Conservation (phyloP, 768 basidiomycete genomes). For the Russula foetens region DNA sequence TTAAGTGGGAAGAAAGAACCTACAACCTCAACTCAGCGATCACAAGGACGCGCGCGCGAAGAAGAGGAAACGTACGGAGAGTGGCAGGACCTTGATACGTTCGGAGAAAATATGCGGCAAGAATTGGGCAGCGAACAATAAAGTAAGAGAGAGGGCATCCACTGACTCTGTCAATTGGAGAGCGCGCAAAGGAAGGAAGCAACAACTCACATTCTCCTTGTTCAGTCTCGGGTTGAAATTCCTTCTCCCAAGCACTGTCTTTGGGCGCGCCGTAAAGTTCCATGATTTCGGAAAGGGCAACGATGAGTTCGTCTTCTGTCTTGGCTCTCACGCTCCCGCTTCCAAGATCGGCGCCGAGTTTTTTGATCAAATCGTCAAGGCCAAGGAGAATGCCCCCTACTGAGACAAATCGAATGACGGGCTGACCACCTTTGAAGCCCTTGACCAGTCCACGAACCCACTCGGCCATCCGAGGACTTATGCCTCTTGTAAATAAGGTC, state of each 20-base stretch:
- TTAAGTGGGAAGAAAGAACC: slow-evolving; percentile 29
- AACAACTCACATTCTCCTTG: slow-evolving; percentile 29
- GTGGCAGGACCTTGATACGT: slow-evolving; percentile 54
- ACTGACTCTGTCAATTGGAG: neutral
- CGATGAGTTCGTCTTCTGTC: slow-evolving; percentile 58
- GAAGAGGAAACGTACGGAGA: slow-evolving; percentile 32
- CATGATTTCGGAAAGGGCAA: slow-evolving; percentile 68
- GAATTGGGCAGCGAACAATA: slow-evolving; percentile 52
- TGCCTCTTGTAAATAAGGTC: slow-evolving; percentile 18
- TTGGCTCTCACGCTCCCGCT: slow-evolving; percentile 29
- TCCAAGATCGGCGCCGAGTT: slow-evolving; percentile 24
- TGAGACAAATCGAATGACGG: slow-evolving; percentile 52
- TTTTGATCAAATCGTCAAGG: slow-evolving; percentile 42
- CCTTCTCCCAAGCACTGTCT: slow-evolving; percentile 51
- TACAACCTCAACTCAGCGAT: slow-evolving; percentile 21
- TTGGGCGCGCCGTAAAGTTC: slow-evolving; percentile 39
- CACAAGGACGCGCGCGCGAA: slow-evolving; percentile 16
- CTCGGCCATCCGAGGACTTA: slow-evolving; percentile 23
- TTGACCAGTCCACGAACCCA: slow-evolving; percentile 48
- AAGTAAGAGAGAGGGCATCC: slow-evolving; percentile 24
- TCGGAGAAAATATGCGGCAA: slow-evolving; percentile 44
- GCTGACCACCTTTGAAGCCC: slow-evolving; percentile 59
- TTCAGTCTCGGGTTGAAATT: slow-evolving; percentile 51
- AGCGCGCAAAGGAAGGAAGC: neutral
- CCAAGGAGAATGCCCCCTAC: slow-evolving; percentile 59